Evolutionary conservation across 352 stramenopile genomes (phyloP).

Genomic region (Vaucheria bursata): DNA sequence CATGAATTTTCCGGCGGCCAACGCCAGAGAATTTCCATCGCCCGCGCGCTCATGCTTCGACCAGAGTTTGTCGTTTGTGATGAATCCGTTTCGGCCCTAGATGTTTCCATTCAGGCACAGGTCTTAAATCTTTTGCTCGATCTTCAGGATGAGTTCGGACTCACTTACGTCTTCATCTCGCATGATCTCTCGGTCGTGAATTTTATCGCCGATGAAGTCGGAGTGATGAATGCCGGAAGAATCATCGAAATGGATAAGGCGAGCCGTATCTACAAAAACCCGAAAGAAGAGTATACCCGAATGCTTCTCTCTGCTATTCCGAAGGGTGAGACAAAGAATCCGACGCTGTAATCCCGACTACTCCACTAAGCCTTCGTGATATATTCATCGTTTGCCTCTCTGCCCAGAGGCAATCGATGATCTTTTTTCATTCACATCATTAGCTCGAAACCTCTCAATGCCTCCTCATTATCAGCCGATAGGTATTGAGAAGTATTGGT

Average conservation of each 20-base stretch:
- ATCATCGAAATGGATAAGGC: not conserved
- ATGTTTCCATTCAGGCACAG: not conserved
- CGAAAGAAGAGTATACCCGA: not conserved
- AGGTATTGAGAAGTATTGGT: no score
- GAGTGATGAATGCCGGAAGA: not conserved
- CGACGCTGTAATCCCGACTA: no score
- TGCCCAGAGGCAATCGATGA: no score
- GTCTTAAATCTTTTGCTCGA: not conserved
- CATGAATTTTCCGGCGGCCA: constrained; percentile 74
- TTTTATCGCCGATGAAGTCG: not conserved
- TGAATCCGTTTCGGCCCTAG: not conserved
- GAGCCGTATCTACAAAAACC: not conserved
- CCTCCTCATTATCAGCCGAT: no score
- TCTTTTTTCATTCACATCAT: no score
- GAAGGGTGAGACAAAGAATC: no score
- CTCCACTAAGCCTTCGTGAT: no score
- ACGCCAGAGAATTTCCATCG: constrained; percentile 78
- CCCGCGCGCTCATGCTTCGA: constrained; percentile 72
- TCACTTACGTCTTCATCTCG: not conserved
- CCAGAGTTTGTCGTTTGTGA: constrained; percentile 66
- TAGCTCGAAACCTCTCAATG: no score
- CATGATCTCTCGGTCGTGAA: not conserved
- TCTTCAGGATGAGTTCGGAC: not conserved
- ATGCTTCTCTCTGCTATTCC: not conserved
- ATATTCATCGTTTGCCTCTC: no score